A percentile compares a stretch with the other conserved stretches of the same genome.
Evolutionary conservation across 2,329 filamentous ascomycete genomes (phyloP).

Genomic region (Aspergillus ruber): DNA sequence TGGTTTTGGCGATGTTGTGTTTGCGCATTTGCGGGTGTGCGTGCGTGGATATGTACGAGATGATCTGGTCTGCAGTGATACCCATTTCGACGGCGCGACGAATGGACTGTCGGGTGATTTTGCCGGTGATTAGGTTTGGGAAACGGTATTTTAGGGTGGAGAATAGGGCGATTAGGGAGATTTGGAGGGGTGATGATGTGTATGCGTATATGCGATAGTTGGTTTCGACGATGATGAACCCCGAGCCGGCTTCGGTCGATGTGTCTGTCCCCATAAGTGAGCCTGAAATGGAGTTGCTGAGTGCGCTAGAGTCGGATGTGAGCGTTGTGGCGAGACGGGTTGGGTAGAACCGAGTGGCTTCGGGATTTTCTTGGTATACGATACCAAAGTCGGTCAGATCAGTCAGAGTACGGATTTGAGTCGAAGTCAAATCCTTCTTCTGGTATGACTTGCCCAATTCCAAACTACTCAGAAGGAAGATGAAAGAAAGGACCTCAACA

Average conservation of each 20-base stretch:
- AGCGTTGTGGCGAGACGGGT: slow-evolving; percentile 91
- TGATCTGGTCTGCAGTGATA: slow-evolving; percentile 93
- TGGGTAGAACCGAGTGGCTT: slow-evolving; percentile 64
- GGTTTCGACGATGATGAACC: slow-evolving; percentile 93
- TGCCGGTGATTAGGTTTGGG: slow-evolving; percentile 87
- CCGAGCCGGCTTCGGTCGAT: slow-evolving; percentile 37
- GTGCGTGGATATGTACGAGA: slow-evolving; percentile 83
- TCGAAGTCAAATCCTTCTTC: slow-evolving; percentile 72
- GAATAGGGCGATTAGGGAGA: slow-evolving; percentile 88
- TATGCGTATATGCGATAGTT: slow-evolving; percentile 98
- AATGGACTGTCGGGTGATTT: slow-evolving; percentile 81
- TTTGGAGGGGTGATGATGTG: slow-evolving; percentile 87
- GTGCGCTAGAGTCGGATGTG: slow-evolving; percentile 66
- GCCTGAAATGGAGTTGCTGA: slow-evolving; percentile 65
- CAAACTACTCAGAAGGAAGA: slow-evolving; percentile 89
- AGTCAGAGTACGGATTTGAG: slow-evolving; percentile 81
- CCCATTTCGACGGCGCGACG: slow-evolving; percentile 79
- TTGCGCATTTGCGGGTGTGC: slow-evolving; percentile 91
- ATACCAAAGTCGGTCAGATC: slow-evolving; percentile 89
- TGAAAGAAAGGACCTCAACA: slow-evolving; percentile 89
- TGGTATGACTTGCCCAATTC: slow-evolving; percentile 89
- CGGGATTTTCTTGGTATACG: slow-evolving; percentile 57
- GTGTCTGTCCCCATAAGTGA: slow-evolving; percentile 44
- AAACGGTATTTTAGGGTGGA: slow-evolving; percentile 82
- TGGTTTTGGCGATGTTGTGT: slow-evolving; percentile 36